Conservation (phyloP, 208 protist genomes). For the Leishmania lainsoni region DNA sequence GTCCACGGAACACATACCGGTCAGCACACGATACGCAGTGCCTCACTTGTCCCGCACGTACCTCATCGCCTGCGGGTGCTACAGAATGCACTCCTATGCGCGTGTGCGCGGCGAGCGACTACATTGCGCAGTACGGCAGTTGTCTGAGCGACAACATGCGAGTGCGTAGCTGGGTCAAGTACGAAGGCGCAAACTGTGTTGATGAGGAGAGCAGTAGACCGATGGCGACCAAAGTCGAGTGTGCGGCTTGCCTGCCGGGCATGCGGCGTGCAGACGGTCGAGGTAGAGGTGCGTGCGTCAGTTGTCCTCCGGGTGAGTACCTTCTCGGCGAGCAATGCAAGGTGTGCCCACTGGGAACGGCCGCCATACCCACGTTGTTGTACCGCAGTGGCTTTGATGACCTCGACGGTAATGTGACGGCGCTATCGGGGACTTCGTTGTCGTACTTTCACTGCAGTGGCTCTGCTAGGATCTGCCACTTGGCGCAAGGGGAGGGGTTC, state of each 20-base stretch:
- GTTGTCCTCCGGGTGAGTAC: not conserved
- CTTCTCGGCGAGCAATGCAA: not conserved
- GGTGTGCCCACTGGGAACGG: constrained; percentile 7
- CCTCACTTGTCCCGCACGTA: not conserved
- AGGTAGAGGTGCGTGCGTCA: not conserved
- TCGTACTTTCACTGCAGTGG: not conserved
- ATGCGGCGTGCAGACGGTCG: not conserved
- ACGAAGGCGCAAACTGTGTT: not conserved
- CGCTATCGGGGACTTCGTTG: not conserved
- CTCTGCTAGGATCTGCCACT: not conserved
- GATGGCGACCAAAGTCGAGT: not conserved
- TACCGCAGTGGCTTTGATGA: constrained; percentile 14
- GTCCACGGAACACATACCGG: not conserved
- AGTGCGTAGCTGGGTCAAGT: constrained; percentile 8
- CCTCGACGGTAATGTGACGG: not conserved
- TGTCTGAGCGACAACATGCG: constrained; percentile 7
- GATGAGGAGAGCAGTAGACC: constrained; percentile 1
- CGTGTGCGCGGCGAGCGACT: constrained; percentile 1
- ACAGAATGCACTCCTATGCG: not conserved
- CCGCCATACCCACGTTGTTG: not conserved
- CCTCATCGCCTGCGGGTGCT: not conserved
- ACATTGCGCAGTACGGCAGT: not conserved
- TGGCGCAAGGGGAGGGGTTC: not conserved
- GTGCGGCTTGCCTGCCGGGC: constrained; percentile 14
- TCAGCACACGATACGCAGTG: not conserved